phyloP scores from a whole-genome alignment of 345 rosid genomes.

The Eucalyptus rudis region DNA sequence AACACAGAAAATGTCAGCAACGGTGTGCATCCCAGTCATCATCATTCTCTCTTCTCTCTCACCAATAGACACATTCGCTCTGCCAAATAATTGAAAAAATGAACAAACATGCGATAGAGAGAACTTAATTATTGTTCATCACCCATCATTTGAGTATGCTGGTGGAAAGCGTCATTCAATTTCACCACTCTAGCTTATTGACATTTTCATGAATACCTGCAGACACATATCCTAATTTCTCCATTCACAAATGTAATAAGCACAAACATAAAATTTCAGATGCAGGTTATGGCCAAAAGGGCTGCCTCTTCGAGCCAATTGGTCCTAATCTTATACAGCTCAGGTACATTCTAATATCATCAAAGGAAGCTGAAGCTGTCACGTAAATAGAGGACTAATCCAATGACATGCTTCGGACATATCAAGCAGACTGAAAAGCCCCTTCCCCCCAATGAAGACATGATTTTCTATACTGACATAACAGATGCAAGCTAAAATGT shows the following conservation, averaged over 20 bases:
- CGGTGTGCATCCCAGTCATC: constrained; percentile 87
- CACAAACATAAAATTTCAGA: background rate
- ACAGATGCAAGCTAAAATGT: background rate
- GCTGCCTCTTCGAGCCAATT: background rate
- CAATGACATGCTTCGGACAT: background rate
- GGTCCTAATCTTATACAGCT: background rate
- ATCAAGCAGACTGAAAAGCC: background rate
- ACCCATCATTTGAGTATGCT: background rate
- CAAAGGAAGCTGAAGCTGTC: background rate
- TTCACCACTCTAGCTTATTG: background rate
- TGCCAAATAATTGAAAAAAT: constrained; percentile 18
- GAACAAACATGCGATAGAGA: background rate
- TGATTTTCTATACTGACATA: background rate
- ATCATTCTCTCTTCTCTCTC: constrained; percentile 69
- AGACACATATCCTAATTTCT: background rate
- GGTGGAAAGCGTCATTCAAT: background rate
- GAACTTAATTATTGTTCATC: background rate
- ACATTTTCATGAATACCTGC: background rate
- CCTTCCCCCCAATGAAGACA: background rate
- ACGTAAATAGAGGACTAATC: background rate
- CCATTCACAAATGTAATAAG: background rate
- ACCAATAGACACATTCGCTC: constrained; percentile 68
- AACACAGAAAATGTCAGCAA: constrained; percentile 90
- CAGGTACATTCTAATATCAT: background rate
- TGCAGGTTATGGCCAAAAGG: background rate